Conservation (phyloP, 306 rosid genomes). For the Bauhinia variegata region DNA sequence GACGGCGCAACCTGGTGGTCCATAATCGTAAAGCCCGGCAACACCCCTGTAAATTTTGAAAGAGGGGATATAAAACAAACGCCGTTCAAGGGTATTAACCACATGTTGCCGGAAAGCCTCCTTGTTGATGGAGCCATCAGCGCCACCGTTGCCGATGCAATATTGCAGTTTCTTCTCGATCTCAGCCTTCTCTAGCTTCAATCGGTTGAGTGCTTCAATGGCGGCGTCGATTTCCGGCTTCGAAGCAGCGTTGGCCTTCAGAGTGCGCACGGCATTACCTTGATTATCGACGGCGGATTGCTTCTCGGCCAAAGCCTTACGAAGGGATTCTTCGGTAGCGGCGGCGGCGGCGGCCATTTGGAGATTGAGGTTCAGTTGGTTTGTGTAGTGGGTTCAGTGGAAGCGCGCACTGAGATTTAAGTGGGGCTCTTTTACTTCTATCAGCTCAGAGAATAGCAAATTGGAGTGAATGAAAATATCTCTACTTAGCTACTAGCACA, state of each 20-base stretch:
- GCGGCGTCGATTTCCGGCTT: conserved; percentile 74
- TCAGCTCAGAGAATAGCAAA: too few relatives aligned
- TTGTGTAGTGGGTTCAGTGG: too few relatives aligned
- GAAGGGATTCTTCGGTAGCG: conserved; percentile 64
- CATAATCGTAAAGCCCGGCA: conserved; percentile 83
- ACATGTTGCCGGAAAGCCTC: conserved; percentile 79
- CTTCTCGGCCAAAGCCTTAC: conserved; percentile 62
- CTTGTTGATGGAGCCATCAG: conserved; percentile 46
- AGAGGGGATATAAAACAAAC: conserved; percentile 75
- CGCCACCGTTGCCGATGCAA: conserved; percentile 40
- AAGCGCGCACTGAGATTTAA: too few relatives aligned
- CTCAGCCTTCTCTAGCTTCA: conserved; percentile 67
- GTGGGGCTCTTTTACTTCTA: too few relatives aligned
- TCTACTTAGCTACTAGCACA: too few relatives aligned
- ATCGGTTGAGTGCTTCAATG: conserved; percentile 53
- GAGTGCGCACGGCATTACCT: conserved; percentile 64
- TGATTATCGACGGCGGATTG: conserved; percentile 64
- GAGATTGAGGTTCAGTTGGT: too few relatives aligned
- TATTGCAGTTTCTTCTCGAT: conserved; percentile 62
- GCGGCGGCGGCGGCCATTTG: neutral
- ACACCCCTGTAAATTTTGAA: conserved; percentile 89
- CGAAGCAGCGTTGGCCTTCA: conserved; percentile 56
- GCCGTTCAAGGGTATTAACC: conserved; percentile 78
- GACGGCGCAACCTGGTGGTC: conserved; percentile 87
- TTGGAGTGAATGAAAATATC: too few relatives aligned